A percentile compares a stretch with the other conserved stretches of the same genome.
These are phyloP conservation scores for Aquilaria agallochum DNA, from an alignment of 441 rosid species.

Conservation along the genomic window DNA sequence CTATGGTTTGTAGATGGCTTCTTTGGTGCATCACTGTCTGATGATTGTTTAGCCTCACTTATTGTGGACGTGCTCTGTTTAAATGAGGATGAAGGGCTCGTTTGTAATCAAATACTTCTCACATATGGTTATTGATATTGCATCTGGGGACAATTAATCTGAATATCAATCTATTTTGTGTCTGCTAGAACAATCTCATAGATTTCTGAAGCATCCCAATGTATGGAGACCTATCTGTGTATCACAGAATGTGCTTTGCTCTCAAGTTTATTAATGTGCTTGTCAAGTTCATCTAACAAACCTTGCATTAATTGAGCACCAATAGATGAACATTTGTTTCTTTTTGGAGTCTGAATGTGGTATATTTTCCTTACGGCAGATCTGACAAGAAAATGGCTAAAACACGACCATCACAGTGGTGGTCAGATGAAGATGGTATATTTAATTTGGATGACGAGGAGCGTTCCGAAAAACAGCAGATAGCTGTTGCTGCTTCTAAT, in stretches of 20 bases:
- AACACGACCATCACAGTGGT: slow-evolving; percentile 64
- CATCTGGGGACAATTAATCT: no score
- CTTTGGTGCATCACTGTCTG: background rate
- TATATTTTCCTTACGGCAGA: slow-evolving; percentile 31
- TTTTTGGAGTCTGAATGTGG: slow-evolving; percentile 12
- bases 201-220: no score
- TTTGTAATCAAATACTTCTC: no score
- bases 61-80: background rate
- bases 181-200: no score
- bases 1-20: background rate
- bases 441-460: slow-evolving; percentile 91
- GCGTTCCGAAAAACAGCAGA: slow-evolving; percentile 82
- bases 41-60: background rate
- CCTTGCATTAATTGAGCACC: no score
- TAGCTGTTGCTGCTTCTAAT: slow-evolving; percentile 90
- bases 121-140: no score
- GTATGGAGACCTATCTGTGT: no score
- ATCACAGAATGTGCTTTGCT: no score
- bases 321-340: no score
- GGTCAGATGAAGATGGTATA: slow-evolving; percentile 86
- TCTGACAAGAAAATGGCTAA: slow-evolving; percentile 46
- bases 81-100: background rate
- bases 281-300: background rate
- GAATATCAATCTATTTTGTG: no score
- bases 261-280: background rate